Percentiles rank a stretch among this genome's conserved stretches.
Conservation (phyloP, 805 yeast species). For the Lipomyces chichibuensis region DNA sequence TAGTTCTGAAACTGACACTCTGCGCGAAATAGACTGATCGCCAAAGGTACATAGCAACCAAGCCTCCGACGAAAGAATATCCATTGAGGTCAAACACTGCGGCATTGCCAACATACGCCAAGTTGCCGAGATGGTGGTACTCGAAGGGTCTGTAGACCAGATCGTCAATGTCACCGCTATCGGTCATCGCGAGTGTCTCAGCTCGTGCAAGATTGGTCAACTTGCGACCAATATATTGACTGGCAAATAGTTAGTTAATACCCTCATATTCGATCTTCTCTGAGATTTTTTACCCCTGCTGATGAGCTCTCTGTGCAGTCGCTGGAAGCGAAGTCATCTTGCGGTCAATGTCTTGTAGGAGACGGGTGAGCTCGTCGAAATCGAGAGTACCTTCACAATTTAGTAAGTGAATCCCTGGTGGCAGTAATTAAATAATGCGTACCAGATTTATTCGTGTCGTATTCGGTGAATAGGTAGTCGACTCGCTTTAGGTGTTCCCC, state of each 20-base stretch:
- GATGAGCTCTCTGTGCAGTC: slow-evolving; percentile 73
- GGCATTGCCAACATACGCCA: slow-evolving; percentile 70
- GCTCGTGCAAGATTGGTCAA: slow-evolving; percentile 56
- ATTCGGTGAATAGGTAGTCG: slow-evolving; percentile 56
- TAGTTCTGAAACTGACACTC: slow-evolving; percentile 64
- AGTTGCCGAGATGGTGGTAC: slow-evolving; percentile 65
- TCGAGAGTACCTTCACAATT: slow-evolving; percentile 48
- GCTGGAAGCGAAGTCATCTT: slow-evolving; percentile 71
- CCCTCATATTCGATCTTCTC: neutral
- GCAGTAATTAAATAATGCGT: neutral
- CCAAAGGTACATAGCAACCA: slow-evolving; percentile 74
- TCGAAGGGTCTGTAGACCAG: slow-evolving; percentile 60
- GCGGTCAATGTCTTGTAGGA: slow-evolving; percentile 60
- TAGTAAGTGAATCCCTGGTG: neutral
- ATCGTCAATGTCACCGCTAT: slow-evolving; percentile 61
- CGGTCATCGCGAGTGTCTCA: slow-evolving; percentile 49
- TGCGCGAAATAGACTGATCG: slow-evolving; percentile 71
- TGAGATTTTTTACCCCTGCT: slow-evolving; percentile 53
- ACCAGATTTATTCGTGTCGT: slow-evolving; percentile 52
- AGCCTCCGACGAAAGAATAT: slow-evolving; percentile 64
- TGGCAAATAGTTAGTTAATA: neutral
- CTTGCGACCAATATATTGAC: slow-evolving; percentile 61
- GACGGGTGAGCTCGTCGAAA: slow-evolving; percentile 54
- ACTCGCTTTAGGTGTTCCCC: slow-evolving; percentile 57
- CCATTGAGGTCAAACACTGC: slow-evolving; percentile 70